Base-by-base conservation (phyloP, 2,329 filamentous ascomycete genomes). In the Aspergillus sp. region DNA sequence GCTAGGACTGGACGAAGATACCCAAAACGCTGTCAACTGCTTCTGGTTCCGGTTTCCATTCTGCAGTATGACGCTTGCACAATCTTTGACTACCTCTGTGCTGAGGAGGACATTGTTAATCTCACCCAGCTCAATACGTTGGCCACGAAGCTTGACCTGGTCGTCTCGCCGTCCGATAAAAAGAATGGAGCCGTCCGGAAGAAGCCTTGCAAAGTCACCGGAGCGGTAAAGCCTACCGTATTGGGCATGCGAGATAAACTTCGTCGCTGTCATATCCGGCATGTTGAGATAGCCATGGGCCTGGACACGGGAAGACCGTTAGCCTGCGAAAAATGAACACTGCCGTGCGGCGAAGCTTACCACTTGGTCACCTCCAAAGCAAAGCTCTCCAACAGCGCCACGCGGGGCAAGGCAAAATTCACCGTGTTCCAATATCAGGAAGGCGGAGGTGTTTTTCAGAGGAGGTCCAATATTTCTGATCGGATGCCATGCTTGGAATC, bases 1-100 rank as follows among this genome's bases (percentile, higher is more conserved):
- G 28, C 24, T 11, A 11, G 16, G 8, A 35, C 24, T 13, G 34
- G 16, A 13, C 39, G 48, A 22, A 1, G 75, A 68, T 1, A 82
- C 73, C 61, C 81, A 84, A 52, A 91, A 93, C 1, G 75, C 69
- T 0, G 79, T 72, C 14, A 93, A 60, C 26, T 75, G 71, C 20
- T 77, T 64, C 0, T 63, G 48, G 1, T 58, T 51, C 0, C 52
- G 48, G 4, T 55, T 43, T 0, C 57, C 51, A 5, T 56, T 55
- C 2, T 62, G 60, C 17, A 80, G 49, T 5, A 86, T 58, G 5
- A 88, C 51, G 0, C 78, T 81, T 2, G 74, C 64, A 30, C 79
- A 83, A 35, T 84, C 73, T n/a, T 61, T 52, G 0, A 81, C 72
- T 82, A 68, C 43, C 89, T 82, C 19, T 6, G 52, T 54, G 5